Evolutionary conservation across 495 filamentous ascomycete species (phyloP), one percentile per base, ranked within the genome.

Genomic region (Beverwykella pulmonaria): DNA sequence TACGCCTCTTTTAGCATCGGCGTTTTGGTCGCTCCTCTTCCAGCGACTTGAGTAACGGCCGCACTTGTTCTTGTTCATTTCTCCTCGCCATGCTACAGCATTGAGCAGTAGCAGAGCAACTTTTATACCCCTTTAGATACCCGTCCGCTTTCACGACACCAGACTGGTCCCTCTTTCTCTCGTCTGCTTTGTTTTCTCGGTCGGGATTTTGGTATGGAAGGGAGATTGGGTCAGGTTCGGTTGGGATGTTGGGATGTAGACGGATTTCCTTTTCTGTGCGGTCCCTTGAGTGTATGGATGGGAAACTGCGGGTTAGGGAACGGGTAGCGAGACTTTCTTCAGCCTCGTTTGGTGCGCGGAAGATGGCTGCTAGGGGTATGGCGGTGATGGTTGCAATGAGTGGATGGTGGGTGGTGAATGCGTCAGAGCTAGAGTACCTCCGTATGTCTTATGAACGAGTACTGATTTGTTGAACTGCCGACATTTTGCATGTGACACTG

Each of bases 51-150:
- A 15, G n/a, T 36, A 14, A 61, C 63, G 55, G 56, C 55, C 63
- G 22, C 14, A 3, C 55, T 34, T 69, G 5, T 59, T 41, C 39
- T 30, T 58, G 59, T 34, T 44, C 36, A 17, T 15, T 26, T 20
- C 29, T 58, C n/a, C 36, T 57, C 25, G 61, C 39, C 56, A 17
- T 64, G 48, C 30, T n/a, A 25, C 52, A 17, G 23, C 26, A 54
- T 30, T 30, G 61, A 47, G 34, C 25, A 44, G 39, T 22, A 22
- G n/a, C 29, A 23, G 26, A 27, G 32, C 44, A 19, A n/a, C 17
- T 29, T 19, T 34, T 59, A 68, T 52, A 66, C 63, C 63, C 59
- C 12, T 68, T 64, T 39, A 62, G 66, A 69, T 69, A 69, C 66
- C 66, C 32, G 30, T 25, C 58, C 29, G 44, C 41, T 55, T 63